Conservation (phyloP, 139 green algal species). For the Trebouxia sp. region DNA sequence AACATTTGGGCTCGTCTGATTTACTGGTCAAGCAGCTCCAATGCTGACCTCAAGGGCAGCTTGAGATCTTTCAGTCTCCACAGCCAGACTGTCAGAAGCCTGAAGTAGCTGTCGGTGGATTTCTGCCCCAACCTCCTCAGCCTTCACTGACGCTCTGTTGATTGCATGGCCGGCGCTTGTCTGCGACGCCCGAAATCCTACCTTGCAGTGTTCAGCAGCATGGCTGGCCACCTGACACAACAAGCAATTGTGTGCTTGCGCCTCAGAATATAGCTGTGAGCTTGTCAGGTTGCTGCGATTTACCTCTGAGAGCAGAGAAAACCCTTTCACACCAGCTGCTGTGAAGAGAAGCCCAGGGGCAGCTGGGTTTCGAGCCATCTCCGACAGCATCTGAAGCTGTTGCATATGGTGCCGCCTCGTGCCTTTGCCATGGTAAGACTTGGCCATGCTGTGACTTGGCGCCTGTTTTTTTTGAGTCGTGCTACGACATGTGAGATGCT, state of each 20-base stretch:
- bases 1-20: too few species aligned
- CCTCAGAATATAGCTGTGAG: too few species aligned
- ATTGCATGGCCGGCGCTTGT: not conserved
- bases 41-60: not conserved
- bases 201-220: too few species aligned
- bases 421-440: too few species aligned
- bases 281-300: not conserved
- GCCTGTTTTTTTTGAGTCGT: not conserved
- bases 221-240: constrained; percentile 7
- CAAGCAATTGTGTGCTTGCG: too few species aligned
- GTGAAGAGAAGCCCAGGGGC: constrained; percentile 1
- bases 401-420: too few species aligned
- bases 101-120: not conserved
- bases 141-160: not conserved
- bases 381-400: not conserved
- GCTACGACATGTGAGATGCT: not conserved
- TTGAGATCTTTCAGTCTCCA: constrained; percentile 1
- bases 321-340: constrained; percentile 2
- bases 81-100: not conserved
- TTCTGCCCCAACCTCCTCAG: not conserved
- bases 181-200: too few species aligned
- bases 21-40: too few species aligned
- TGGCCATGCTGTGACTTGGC: not conserved
- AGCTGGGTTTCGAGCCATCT: constrained; percentile 9
- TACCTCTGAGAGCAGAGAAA: not conserved